phyloP scores from a whole-genome alignment of 352 stramenopile species.

The Globisporangium uncinulatum region DNA sequence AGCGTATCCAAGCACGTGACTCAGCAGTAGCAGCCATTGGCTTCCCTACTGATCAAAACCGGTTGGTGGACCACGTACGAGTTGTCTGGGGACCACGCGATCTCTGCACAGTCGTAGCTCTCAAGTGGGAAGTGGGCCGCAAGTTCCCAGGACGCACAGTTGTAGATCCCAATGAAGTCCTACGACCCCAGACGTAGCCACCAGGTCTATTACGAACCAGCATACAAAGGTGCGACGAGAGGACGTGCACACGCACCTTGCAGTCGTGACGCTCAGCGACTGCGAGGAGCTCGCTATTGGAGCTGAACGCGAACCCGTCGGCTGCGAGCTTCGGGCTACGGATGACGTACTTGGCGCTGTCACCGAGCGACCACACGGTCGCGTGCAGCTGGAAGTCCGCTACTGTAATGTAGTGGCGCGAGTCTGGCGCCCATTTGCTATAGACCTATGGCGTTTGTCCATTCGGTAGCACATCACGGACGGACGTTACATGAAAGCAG shows the following conservation, averaged over 20 bases:
- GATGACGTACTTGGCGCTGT: constrained; percentile 55
- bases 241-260: constrained; percentile 31
- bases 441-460: constrained; percentile 9
- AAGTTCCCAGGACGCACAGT: constrained; percentile 67
- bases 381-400: constrained; percentile 84
- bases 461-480: not conserved
- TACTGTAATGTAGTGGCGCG: constrained; percentile 67
- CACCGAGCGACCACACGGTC: constrained; percentile 73
- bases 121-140: constrained; percentile 62
- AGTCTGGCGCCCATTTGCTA: constrained; percentile 49
- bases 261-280: constrained; percentile 71
- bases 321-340: constrained; percentile 59
- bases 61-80: constrained; percentile 26
- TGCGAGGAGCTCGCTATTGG: constrained; percentile 47
- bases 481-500: not conserved
- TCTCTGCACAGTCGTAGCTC: constrained; percentile 77
- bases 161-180: constrained; percentile 78
- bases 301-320: constrained; percentile 63
- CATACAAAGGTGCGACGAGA: not conserved
- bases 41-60: too few relatives aligned
- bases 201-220: too few relatives aligned
- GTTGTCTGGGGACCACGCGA: constrained; percentile 64
- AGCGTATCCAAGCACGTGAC: not conserved
- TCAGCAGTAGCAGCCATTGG: too few relatives aligned
- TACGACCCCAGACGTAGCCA: constrained; percentile 8